Conservation (phyloP, 371 early-diverging fungal species). For the Coemansia sp. region DNA sequence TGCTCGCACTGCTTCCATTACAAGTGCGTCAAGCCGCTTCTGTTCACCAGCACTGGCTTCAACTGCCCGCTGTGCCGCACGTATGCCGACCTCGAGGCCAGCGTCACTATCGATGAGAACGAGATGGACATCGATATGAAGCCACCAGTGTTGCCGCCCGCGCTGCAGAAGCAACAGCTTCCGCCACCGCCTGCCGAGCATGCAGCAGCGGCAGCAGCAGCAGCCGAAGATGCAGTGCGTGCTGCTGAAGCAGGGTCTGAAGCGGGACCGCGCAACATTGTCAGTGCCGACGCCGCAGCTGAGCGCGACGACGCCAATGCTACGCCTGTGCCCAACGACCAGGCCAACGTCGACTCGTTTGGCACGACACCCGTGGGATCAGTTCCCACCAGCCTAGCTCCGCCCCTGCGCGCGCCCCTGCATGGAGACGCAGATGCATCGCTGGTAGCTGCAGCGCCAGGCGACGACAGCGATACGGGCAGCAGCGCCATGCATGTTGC, state of each 20-base stretch:
- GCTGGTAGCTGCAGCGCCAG: slow-evolving; percentile 19
- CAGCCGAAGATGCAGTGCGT: slow-evolving; percentile 36
- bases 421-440: slow-evolving; percentile 38
- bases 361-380: slow-evolving; percentile 51
- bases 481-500: slow-evolving; percentile 29
- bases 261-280: slow-evolving; percentile 8
- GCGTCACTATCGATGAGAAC: slow-evolving; percentile 72
- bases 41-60: slow-evolving; percentile 72
- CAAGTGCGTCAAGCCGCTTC: slow-evolving; percentile 83
- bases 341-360: slow-evolving; percentile 44
- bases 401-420: slow-evolving; percentile 9
- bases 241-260: slow-evolving; percentile 27
- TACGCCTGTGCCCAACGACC: slow-evolving; percentile 46
- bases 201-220: slow-evolving; percentile 19
- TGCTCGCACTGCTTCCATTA: slow-evolving; percentile 95
- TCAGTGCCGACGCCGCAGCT: neutral
- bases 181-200: slow-evolving; percentile 15
- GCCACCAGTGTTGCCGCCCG: slow-evolving; percentile 26
- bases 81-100: slow-evolving; percentile 87
- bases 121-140: slow-evolving; percentile 53
- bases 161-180: slow-evolving; percentile 19
- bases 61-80: slow-evolving; percentile 92
- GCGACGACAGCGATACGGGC: slow-evolving; percentile 9
- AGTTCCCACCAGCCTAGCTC: slow-evolving; percentile 39
- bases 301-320: slow-evolving; percentile 45